Percentiles rank a stretch among this genome's conserved stretches.
Conservation (phyloP, 306 rosid species). For the Pueraria montana region DNA sequence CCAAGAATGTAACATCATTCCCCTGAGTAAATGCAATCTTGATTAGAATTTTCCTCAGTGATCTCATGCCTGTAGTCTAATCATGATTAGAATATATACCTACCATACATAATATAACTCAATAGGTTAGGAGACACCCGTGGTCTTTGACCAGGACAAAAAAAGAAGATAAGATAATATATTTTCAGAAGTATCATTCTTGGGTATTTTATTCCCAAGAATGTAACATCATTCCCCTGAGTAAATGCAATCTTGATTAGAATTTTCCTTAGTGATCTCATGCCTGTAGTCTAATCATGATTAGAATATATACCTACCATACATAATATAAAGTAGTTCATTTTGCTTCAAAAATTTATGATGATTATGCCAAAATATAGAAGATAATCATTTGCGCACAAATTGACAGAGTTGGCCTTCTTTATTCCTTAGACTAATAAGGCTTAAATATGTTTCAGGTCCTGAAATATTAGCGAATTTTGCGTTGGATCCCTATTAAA, state of each 20-base stretch:
- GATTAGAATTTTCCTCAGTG: not conserved
- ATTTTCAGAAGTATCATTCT: not conserved
- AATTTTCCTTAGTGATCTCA: not conserved
- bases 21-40: not conserved
- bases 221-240: not conserved
- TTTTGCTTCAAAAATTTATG: conserved; percentile 2
- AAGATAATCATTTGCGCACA: not conserved
- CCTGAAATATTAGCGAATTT: too few species aligned
- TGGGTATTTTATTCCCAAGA: not conserved
- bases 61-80: not conserved
- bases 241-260: not conserved
- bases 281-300: not conserved
- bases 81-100: not conserved
- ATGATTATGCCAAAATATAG: not conserved
- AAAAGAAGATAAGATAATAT: too few species aligned
- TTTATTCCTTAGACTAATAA: not conserved
- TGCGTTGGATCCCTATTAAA: too few species aligned
- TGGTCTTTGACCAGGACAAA: too few species aligned
- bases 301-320: not conserved
- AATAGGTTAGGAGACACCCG: too few species aligned
- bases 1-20: not conserved
- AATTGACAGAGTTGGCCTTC: not conserved
- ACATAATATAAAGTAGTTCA: not conserved
- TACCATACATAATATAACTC: not conserved
- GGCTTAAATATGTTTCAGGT: too few species aligned